A percentile compares a stretch with the other conserved stretches of the same genome.
Evolutionary conservation across 371 early-diverging fungal genomes (phyloP).

Genomic region (Cladochytrium tenue): DNA sequence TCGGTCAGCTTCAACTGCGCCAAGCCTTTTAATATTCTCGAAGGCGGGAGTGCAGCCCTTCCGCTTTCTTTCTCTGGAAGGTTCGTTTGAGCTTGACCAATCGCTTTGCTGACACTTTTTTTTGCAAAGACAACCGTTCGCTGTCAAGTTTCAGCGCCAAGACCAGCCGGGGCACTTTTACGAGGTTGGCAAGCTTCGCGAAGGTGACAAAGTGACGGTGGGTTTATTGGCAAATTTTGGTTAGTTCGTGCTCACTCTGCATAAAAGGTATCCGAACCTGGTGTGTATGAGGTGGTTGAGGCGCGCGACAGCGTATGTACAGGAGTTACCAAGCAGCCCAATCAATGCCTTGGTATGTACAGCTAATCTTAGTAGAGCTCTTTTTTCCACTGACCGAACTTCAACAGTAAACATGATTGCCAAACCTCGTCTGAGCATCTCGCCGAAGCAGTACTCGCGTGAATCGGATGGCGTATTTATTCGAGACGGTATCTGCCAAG

Average conservation of each 20-base stretch:
- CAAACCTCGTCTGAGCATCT: constrained; percentile 27
- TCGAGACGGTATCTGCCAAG: constrained; percentile 30
- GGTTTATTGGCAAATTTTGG: constrained; percentile 3
- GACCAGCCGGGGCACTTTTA: constrained; percentile 3
- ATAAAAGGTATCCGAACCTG: constrained; percentile 15
- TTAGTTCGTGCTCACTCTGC: too few species aligned
- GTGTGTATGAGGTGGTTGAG: constrained; percentile 32
- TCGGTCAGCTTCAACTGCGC: constrained; percentile 34
- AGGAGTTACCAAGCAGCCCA: constrained; percentile 24
- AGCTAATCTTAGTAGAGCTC: not conserved
- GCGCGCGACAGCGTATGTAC: constrained; percentile 31
- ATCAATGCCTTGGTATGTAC: constrained; percentile 19
- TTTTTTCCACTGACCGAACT: too few species aligned
- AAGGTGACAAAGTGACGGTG: constrained; percentile 5
- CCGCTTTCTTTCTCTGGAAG: constrained; percentile 37
- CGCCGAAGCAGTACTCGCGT: constrained; percentile 26
- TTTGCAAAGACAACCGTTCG: constrained; percentile 24
- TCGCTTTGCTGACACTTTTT: not conserved
- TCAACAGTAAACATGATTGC: constrained; percentile 27
- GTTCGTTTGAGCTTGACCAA: constrained; percentile 5
- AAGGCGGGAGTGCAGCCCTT: constrained; percentile 20
- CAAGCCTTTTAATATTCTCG: constrained; percentile 31
- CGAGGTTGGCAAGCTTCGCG: constrained; percentile 2
- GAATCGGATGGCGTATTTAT: constrained; percentile 3
- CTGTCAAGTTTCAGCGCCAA: constrained; percentile 14